A percentile compares a stretch with the other conserved stretches of the same genome.
These are phyloP conservation scores for Omphalea diandra DNA, from an alignment of 441 rosid species.

Conservation along the genomic window DNA sequence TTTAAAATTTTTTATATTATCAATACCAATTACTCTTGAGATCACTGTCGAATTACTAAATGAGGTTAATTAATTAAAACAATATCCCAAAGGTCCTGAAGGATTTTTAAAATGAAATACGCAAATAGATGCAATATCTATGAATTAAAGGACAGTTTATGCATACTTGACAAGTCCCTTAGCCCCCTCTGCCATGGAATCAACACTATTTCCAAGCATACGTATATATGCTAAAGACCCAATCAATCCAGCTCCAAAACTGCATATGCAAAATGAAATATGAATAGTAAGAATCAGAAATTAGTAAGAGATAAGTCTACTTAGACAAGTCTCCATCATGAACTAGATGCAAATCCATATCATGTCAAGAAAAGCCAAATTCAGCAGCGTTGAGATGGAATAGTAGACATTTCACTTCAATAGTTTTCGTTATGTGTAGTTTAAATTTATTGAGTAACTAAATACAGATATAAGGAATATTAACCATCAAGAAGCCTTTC, in stretches of 20 bases:
- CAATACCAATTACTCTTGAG: not conserved
- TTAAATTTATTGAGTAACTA: too few species aligned
- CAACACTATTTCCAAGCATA: slow-evolving; percentile 83
- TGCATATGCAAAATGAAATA: slow-evolving; percentile 23
- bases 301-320: not conserved
- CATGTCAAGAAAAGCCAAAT: too few species aligned
- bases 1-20: not conserved
- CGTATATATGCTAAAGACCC: slow-evolving; percentile 75
- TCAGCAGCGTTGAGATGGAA: too few species aligned
- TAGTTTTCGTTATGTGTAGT: too few species aligned
- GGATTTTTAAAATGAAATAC: not conserved
- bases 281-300: not conserved
- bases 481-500: too few species aligned
- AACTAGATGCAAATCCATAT: too few species aligned
- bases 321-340: too few species aligned
- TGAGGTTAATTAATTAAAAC: not conserved
- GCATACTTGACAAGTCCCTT: slow-evolving; percentile 74
- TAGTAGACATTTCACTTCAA: too few species aligned
- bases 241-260: slow-evolving; percentile 75
- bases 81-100: not conserved
- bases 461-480: too few species aligned
- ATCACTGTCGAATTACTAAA: not conserved
- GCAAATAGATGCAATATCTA: not conserved
- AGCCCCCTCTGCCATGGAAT: slow-evolving; percentile 82
- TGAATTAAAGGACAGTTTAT: not conserved